Evolutionary conservation across 2,329 filamentous ascomycete genomes (phyloP), one percentile per base, ranked within the genome.

Genomic region (Microascus cirrosus): DNA sequence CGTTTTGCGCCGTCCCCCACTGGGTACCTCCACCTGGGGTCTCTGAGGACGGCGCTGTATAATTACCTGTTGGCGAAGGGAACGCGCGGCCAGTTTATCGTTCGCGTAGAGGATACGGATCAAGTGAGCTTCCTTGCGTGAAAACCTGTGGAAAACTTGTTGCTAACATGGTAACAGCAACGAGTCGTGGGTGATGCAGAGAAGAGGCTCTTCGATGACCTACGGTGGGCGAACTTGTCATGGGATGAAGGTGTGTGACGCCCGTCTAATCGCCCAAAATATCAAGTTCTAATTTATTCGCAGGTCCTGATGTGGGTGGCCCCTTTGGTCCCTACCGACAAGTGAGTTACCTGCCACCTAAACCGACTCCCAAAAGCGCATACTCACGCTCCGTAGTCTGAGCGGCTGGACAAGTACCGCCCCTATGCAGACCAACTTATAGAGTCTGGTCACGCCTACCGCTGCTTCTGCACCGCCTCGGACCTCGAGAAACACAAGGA

Each of bases 1-100:
- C 86, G 94, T 53, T 99, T 99, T 71, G 94, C 95, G 1, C 94
- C 94, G 0, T 97, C 94, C 1, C 94, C 94, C 0, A 99, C 94
- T 0, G 94, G 94, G 1, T 92, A 93, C 65, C 79, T 99, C 25
- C 94, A 99, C 71, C 77, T 99, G 13, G 94, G 94, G 3, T 96
- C 92, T 0, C 72, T 99, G 39, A 81, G 94, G 59, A 99, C 94
- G 0, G 95, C 95, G 0, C 73, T 99, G n/a, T 97, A 91, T 75
- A 97, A 96, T 67, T 96, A 93, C 64, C 76, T 99, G 4, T 79
- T 95, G n/a, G 92, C 94, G 0, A 89, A 86, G 66, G 84, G 87
- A 2, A 96, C 94, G 0, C 86, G 87, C 4, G 94, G 94, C 7
- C 87, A 95, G 69, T 99, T 99, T 66, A 73, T 99, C 12, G 74